Evolutionary conservation across 305 asterid species (phyloP).

Genomic region (Solanum hybrid): DNA sequence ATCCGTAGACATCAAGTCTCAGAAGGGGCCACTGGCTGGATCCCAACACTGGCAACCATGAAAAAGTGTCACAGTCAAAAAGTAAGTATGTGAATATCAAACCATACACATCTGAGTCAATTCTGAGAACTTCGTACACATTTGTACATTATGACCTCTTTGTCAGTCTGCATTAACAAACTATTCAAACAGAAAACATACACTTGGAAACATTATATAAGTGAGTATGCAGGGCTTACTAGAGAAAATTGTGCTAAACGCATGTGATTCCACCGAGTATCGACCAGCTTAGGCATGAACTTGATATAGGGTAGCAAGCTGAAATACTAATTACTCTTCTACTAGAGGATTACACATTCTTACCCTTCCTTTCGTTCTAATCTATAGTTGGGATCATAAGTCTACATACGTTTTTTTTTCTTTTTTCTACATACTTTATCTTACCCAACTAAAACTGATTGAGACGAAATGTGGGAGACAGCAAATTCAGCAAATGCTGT

Average conservation of each 20-base stretch:
- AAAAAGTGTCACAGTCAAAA: conserved; percentile 14
- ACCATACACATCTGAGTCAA: neutral
- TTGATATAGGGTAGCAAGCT: neutral
- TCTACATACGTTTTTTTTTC: neutral
- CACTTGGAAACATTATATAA: neutral
- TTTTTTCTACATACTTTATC: neutral
- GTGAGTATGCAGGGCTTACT: neutral
- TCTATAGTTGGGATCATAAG: neutral
- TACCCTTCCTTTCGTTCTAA: neutral
- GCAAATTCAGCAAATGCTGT: neutral
- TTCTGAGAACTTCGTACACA: neutral
- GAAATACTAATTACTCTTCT: neutral
- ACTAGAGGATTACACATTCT: neutral
- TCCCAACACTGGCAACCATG: conserved; percentile 60
- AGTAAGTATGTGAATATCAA: conserved; percentile 1
- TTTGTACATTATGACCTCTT: neutral
- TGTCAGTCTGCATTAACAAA: neutral
- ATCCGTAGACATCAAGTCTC: conserved; percentile 63
- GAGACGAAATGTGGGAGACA: neutral
- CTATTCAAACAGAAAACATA: neutral
- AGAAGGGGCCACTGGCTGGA: conserved; percentile 85
- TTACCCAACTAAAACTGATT: neutral
- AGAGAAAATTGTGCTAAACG: neutral
- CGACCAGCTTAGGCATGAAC: neutral
- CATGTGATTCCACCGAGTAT: neutral